A percentile compares a stretch with the other conserved stretches of the same genome.
Conservation (phyloP, 129 eudicot species). For the Helianthus tuberosus region DNA sequence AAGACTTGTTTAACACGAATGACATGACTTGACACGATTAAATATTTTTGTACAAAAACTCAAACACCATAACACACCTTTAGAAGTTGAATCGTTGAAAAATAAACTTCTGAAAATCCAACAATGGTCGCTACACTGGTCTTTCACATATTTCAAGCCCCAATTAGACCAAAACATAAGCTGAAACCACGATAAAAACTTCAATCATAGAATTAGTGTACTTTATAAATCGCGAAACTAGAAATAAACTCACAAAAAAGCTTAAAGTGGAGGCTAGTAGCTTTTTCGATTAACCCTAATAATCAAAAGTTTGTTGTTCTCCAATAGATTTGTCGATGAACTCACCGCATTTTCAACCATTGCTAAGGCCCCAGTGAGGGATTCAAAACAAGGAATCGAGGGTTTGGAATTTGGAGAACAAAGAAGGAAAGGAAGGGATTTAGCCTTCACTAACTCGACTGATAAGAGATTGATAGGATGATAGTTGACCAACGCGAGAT, state of each 20-base stretch:
- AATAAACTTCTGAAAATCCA: constrained; percentile 79
- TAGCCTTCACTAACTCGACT: no score
- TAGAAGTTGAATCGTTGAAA: constrained; percentile 51
- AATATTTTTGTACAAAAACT: no score
- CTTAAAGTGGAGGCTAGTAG: constrained; percentile 83
- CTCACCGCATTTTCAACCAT: constrained; percentile 34
- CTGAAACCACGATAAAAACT: not conserved
- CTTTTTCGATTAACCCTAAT: constrained; percentile 86
- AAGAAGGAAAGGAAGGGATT: not conserved
- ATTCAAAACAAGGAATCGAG: constrained; percentile 7
- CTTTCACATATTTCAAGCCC: constrained; percentile 96
- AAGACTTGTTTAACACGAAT: no score
- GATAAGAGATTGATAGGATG: no score
- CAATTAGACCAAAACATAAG: constrained; percentile 17
- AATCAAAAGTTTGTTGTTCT: constrained; percentile 59
- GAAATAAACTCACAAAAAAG: constrained; percentile 58
- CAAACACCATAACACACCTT: constrained; percentile 30
- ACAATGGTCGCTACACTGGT: constrained; percentile 68
- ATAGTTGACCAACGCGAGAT: no score
- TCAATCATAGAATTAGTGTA: not conserved
- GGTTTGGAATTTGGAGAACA: not conserved
- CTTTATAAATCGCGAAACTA: not conserved
- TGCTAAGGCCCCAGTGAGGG: constrained; percentile 5
- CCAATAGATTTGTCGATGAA: constrained; percentile 32
- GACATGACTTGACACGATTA: no score